These are phyloP conservation scores for Sphaceloma murrayae DNA, from an alignment of 2,329 filamentous ascomycete genomes.

Conservation along the genomic window DNA sequence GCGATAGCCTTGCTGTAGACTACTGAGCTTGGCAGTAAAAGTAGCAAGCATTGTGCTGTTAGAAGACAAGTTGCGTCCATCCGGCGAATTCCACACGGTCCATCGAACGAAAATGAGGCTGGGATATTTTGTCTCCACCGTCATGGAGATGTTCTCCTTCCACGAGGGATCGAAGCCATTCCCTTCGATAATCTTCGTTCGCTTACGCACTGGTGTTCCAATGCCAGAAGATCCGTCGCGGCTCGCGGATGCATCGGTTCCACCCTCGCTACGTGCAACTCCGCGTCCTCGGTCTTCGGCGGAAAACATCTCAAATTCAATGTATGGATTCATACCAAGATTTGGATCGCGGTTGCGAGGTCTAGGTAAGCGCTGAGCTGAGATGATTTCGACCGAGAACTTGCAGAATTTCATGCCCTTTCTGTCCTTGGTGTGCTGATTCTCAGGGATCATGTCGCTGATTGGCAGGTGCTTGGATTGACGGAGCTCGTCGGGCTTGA, in stretches of 20 bases:
- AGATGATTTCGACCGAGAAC: conserved; percentile 82
- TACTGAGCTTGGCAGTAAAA: conserved; percentile 86
- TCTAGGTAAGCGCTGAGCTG: conserved; percentile 87
- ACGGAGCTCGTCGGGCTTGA: conserved; percentile 82
- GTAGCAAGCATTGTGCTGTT: conserved; percentile 61
- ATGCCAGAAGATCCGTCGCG: conserved; percentile 57
- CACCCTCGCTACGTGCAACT: conserved; percentile 56
- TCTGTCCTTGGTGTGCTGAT: conserved; percentile 46
- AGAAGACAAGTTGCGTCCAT: conserved; percentile 58
- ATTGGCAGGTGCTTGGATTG: conserved; percentile 51
- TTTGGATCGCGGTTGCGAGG: conserved; percentile 62
- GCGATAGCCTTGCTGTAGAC: conserved; percentile 82
- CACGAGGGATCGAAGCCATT: conserved; percentile 94
- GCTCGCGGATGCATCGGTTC: conserved; percentile 50
- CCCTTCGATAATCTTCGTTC: conserved; percentile 69
- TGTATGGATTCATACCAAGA: conserved; percentile 77
- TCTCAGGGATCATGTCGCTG: conserved; percentile 42
- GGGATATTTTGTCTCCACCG: conserved; percentile 84
- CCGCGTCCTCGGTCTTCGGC: conserved; percentile 83
- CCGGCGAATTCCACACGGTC: conserved; percentile 78
- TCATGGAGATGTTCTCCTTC: conserved; percentile 67
- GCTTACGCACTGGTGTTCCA: conserved; percentile 63
- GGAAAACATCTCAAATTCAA: conserved; percentile 90
- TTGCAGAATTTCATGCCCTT: conserved; percentile 71
- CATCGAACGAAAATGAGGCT: conserved; percentile 89